Conservation (phyloP, 2,329 filamentous ascomycete genomes). For the Penicillium digitatum region DNA sequence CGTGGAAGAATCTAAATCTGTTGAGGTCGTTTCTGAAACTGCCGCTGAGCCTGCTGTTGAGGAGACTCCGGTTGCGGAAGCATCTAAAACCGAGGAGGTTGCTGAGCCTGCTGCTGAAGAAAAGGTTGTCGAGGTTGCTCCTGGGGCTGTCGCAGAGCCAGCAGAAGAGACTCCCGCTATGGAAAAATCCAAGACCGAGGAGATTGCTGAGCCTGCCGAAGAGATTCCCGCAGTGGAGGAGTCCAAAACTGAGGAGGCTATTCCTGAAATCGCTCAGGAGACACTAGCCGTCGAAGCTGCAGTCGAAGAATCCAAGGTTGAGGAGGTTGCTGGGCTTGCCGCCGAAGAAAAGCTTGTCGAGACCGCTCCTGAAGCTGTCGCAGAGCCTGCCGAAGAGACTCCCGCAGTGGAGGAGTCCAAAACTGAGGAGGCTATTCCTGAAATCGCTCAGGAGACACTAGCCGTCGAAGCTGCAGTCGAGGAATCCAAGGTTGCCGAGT, state of each 20-base stretch:
- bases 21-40: not conserved
- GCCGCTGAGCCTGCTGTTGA: not conserved
- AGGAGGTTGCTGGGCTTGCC: not conserved
- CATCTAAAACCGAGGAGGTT: not conserved
- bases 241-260: not conserved
- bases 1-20: not conserved
- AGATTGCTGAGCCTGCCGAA: not conserved
- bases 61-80: not conserved
- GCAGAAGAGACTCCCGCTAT: not conserved
- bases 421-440: conserved; percentile 1
- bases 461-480: too few species aligned
- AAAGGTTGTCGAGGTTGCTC: not conserved
- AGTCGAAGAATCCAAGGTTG: not conserved
- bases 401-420: conserved; percentile 4
- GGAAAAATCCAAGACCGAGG: not conserved
- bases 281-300: too few species aligned
- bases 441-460: not conserved
- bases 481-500: not conserved
- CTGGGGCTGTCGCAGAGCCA: too few species aligned
- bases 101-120: not conserved
- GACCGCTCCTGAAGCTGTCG: not conserved
- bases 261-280: not conserved
- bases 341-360: not conserved
- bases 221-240: conserved; percentile 4
- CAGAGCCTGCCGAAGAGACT: not conserved